These are phyloP conservation scores for Alternaria tenuissima DNA, from an alignment of 2,329 filamentous ascomycete species.

Conservation along the genomic window DNA sequence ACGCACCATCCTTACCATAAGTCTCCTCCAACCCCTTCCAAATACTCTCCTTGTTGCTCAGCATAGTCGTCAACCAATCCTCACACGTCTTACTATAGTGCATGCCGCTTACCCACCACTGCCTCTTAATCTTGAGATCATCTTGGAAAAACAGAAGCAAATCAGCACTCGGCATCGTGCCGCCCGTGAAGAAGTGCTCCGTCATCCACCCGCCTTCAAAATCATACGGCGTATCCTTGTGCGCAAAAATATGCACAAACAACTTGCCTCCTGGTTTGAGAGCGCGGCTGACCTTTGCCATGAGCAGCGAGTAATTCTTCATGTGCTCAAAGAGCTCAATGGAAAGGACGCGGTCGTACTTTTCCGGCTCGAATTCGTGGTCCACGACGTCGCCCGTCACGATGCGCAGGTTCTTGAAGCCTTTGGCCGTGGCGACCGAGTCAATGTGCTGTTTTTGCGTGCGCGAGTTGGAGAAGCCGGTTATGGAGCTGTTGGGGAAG, in stretches of 20 bases:
- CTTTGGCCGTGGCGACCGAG: slow-evolving; percentile 62
- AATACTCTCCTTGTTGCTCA: slow-evolving; percentile 64
- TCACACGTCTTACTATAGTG: slow-evolving; percentile 76
- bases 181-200: slow-evolving; percentile 75
- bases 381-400: slow-evolving; percentile 73
- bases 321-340: slow-evolving; percentile 80
- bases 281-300: slow-evolving; percentile 68
- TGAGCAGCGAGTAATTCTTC: slow-evolving; percentile 76
- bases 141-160: slow-evolving; percentile 72
- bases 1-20: slow-evolving; percentile 67
- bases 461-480: slow-evolving; percentile 73
- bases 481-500: slow-evolving; percentile 68
- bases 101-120: slow-evolving; percentile 76
- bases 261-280: slow-evolving; percentile 71
- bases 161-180: slow-evolving; percentile 75
- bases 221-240: slow-evolving; percentile 72
- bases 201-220: slow-evolving; percentile 79
- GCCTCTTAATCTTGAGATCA: slow-evolving; percentile 65
- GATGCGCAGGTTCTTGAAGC: slow-evolving; percentile 67
- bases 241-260: slow-evolving; percentile 74
- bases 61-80: slow-evolving; percentile 71
- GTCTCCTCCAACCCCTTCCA: slow-evolving; percentile 72
- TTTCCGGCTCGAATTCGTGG: slow-evolving; percentile 67
- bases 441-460: slow-evolving; percentile 76
- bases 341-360: slow-evolving; percentile 71